Percentiles rank a stretch among this genome's conserved stretches.
phyloP scores from a whole-genome alignment of 1,284 basidiomycete genomes.

The Leccinum insigne region DNA sequence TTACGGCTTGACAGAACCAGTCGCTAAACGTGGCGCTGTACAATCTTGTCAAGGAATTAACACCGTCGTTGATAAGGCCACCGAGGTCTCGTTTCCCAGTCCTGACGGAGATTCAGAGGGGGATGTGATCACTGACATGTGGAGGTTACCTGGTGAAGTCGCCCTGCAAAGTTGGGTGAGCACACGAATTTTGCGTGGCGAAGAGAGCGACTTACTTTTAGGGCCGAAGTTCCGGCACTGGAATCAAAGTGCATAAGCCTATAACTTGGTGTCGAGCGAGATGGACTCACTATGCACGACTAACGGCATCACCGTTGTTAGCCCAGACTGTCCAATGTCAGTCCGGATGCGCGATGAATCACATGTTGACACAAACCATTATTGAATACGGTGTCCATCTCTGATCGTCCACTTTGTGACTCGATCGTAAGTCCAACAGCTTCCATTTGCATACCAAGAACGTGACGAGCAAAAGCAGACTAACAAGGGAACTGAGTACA shows the following conservation, averaged over 20 bases:
- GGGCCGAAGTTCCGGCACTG: slow-evolving; percentile 86
- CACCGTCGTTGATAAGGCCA: slow-evolving; percentile 91
- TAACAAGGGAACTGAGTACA: slow-evolving; percentile 34
- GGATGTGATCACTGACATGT: not conserved
- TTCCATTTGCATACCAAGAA: slow-evolving; percentile 79
- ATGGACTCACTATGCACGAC: slow-evolving; percentile 76
- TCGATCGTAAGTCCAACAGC: slow-evolving; percentile 72
- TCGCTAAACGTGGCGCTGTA: slow-evolving; percentile 89
- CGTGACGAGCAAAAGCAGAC: slow-evolving; percentile 88
- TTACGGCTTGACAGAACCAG: slow-evolving; percentile 95
- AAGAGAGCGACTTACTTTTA: slow-evolving; percentile 60
- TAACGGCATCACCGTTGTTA: slow-evolving; percentile 91
- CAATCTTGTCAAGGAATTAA: slow-evolving; percentile 89
- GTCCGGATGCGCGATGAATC: not conserved
- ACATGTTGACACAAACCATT: slow-evolving; percentile 54
- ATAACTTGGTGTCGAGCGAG: not conserved
- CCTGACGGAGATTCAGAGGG: slow-evolving; percentile 37
- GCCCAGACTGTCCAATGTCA: slow-evolving; percentile 74
- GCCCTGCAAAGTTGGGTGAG: slow-evolving; percentile 50
- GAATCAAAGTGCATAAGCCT: slow-evolving; percentile 12
- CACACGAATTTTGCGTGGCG: not conserved
- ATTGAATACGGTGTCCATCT: slow-evolving; percentile 84
- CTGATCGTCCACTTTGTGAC: slow-evolving; percentile 49
- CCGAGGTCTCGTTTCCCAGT: slow-evolving; percentile 93
- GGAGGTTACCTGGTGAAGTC: slow-evolving; percentile 80